Base-by-base conservation (phyloP, 192 early-diverging fungal genomes). In the Linnemannia zychae region DNA sequence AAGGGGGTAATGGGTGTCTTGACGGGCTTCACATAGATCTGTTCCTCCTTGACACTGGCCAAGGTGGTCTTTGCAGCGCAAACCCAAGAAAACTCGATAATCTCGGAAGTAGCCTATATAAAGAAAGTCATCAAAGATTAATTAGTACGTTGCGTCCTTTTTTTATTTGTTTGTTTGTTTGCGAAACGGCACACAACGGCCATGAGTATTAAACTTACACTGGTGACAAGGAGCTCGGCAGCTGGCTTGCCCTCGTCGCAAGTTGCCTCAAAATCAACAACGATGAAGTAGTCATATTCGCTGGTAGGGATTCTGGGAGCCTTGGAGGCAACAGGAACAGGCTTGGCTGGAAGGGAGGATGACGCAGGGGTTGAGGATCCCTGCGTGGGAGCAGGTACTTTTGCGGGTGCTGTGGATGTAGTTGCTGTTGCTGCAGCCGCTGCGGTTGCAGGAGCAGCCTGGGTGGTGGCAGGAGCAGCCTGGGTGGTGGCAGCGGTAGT, bases 261-360 rank as follows among this genome's bases (percentile, higher is more conserved):
- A n/a, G 93, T 95, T 13, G 93, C 91, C 76, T 94, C 93, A 37
- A 93, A 81, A 74, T 93, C 87, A n/a, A 95, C 80, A n/a, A 93
- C 87, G 46, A 95, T 89, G 40, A 94, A 89, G 40, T 88, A 90
- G 75, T 94, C 91, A 74, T 84, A 84, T 17, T 84, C 81, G 52
- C 81, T 84, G 18, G 81, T 84, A 22, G 81, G 81, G 48, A 78
- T 52, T 31, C 69, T 77, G 36, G 81, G 81, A 60, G 81, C 81
- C 52, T 78, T 84, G 50, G 76, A 84, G 57, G 57, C 57, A 50
- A 60, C 81, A 22, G 81, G 65, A 2, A 50, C 47, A 20, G 79
- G 79, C n/a, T 81, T 81, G 22, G 72, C 73, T 52, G 79, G 72
- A 46, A 75, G 66, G 24, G 79, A 75, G 18, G 79, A 49, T 18